Percentiles rank a stretch among this genome's conserved stretches.
phyloP scores from a whole-genome alignment of 805 yeast genomes.

The Babjeviella inositovora region DNA sequence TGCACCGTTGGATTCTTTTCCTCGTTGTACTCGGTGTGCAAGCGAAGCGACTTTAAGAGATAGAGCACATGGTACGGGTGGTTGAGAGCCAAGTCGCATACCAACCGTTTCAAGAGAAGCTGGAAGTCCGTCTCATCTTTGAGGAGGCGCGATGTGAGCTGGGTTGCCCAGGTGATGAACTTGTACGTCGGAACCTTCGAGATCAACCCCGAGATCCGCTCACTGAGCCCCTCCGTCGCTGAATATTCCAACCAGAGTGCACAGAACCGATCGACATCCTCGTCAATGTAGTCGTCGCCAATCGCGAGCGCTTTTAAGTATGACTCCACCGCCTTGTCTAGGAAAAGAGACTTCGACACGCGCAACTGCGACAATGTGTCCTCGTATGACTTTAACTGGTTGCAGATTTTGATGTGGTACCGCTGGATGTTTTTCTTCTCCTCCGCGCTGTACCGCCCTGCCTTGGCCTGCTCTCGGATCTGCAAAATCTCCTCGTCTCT shows the following conservation, averaged over 20 bases:
- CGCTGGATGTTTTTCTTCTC: conserved; percentile 37
- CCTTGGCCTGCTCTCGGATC: conserved; percentile 24
- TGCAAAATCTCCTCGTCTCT: conserved; percentile 32
- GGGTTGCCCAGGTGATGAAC: conserved; percentile 71
- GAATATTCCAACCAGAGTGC: conserved; percentile 69
- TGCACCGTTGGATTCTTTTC: conserved; percentile 18
- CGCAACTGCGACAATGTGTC: conserved; percentile 22
- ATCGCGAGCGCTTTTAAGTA: conserved; percentile 38
- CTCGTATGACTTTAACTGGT: conserved; percentile 31
- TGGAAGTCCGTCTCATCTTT: conserved; percentile 39
- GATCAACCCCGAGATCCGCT: conserved; percentile 18
- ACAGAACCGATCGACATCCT: conserved; percentile 60
- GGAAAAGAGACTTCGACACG: conserved; percentile 21
- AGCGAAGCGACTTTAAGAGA: conserved; percentile 37
- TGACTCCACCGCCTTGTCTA: conserved; percentile 36
- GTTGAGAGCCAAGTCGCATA: conserved; percentile 25
- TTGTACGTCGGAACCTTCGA: conserved; percentile 34
- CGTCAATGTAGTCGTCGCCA: conserved; percentile 25
- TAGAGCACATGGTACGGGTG: conserved; percentile 70
- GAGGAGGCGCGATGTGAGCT: conserved; percentile 55
- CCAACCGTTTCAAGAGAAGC: conserved; percentile 23
- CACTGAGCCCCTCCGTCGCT: conserved; percentile 23
- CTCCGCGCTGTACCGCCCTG: conserved; percentile 17
- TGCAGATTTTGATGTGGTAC: conserved; percentile 29
- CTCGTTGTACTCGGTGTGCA: conserved; percentile 20